A percentile compares a stretch with the other conserved stretches of the same genome.
Evolutionary conservation across 768 basidiomycete species (phyloP).

Genomic region (Trametes punicea): DNA sequence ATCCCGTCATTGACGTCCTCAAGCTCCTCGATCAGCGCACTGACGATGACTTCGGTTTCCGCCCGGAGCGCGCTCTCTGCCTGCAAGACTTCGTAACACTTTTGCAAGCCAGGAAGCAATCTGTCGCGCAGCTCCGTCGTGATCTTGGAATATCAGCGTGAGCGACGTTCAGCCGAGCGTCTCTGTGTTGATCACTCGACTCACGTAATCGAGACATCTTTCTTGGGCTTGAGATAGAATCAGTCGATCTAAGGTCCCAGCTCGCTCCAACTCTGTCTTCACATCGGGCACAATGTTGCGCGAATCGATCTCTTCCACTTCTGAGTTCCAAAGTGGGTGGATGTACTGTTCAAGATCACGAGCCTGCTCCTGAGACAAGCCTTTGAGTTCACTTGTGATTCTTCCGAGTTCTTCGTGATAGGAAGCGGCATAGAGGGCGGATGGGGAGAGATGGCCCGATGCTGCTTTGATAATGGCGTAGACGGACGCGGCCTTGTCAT

Average conservation of each 20-base stretch:
- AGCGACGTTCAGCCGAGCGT: neutral
- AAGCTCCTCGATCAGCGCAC: slow-evolving; percentile 36
- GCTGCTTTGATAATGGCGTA: neutral
- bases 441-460: neutral
- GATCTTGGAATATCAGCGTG: neutral
- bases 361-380: too few species aligned
- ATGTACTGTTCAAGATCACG: neutral
- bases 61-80: slow-evolving; percentile 15
- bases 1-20: slow-evolving; percentile 20
- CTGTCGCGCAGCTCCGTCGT: neutral
- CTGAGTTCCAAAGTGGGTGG: neutral
- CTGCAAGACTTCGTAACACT: slow-evolving; percentile 27
- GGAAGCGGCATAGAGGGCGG: neutral
- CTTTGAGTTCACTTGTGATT: neutral
- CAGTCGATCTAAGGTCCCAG: slow-evolving; percentile 34
- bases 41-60: slow-evolving; percentile 33
- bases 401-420: slow-evolving; percentile 12
- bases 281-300: slow-evolving; percentile 23
- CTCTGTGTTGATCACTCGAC: neutral
- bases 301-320: neutral
- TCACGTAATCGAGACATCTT: slow-evolving; percentile 29
- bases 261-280: slow-evolving; percentile 27
- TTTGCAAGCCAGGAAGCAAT: slow-evolving; percentile 25
- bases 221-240: slow-evolving; percentile 25
- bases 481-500: neutral